Percentiles rank a stretch among this genome's conserved stretches.
These are phyloP conservation scores for Aspergillus bertholletiae DNA, from an alignment of 495 filamentous ascomycete species.

Conservation along the genomic window DNA sequence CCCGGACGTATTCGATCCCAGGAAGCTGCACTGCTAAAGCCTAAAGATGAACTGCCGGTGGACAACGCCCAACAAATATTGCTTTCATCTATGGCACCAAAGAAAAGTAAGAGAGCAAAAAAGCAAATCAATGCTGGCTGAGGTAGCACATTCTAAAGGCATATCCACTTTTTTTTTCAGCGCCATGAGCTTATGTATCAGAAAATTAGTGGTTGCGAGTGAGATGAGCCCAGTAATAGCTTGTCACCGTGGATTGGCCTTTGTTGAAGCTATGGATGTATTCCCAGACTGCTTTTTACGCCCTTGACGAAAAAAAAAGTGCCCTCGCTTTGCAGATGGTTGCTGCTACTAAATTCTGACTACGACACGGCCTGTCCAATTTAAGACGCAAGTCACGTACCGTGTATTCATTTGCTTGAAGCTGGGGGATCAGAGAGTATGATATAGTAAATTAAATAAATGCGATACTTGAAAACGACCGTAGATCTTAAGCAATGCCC, in stretches of 20 bases:
- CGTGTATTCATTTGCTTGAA: neutral
- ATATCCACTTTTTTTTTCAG: neutral
- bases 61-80: neutral
- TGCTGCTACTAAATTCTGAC: neutral
- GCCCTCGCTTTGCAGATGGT: too few species aligned
- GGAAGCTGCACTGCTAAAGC: neutral
- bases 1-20: neutral
- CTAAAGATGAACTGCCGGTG: neutral
- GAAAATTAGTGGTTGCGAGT: too few species aligned
- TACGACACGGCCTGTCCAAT: neutral
- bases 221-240: too few species aligned
- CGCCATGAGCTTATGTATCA: neutral
- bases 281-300: too few species aligned
- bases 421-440: neutral
- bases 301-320: too few species aligned
- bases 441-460: too few species aligned
- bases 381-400: neutral
- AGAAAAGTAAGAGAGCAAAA: conserved; percentile 1
- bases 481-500: neutral
- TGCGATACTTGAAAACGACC: too few species aligned
- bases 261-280: too few species aligned
- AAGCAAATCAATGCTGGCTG: conserved; percentile 8
- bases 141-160: neutral
- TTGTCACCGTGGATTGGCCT: too few species aligned
- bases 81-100: neutral